A percentile compares a stretch with the other conserved stretches of the same genome.
Conservation (phyloP, 768 basidiomycete genomes). For the Wakefieldia striispora region DNA sequence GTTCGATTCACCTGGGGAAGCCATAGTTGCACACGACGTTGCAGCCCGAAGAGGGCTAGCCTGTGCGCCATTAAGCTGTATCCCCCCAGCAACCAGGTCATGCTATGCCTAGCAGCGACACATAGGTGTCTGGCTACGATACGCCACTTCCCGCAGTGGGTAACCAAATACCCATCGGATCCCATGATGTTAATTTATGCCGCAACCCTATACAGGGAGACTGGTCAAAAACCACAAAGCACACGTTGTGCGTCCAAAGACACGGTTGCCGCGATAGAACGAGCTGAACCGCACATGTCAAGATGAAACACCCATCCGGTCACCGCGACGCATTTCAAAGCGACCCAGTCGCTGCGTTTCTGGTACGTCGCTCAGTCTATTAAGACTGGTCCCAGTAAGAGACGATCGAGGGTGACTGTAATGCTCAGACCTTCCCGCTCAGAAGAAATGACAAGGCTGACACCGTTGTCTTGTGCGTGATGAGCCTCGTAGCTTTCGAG, state of each 20-base stretch:
- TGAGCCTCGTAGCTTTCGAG: conserved; percentile 32
- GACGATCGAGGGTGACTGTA: conserved; percentile 30
- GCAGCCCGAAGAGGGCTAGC: too few species aligned
- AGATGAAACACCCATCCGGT: conserved; percentile 19
- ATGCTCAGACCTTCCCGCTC: conserved; percentile 37
- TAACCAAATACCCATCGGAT: not conserved
- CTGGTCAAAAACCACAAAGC: not conserved
- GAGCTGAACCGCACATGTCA: not conserved
- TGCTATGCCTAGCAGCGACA: not conserved
- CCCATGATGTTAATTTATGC: not conserved
- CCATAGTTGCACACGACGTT: too few species aligned
- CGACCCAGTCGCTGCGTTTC: conserved; percentile 26
- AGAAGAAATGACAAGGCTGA: conserved; percentile 17
- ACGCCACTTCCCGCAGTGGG: conserved; percentile 2
- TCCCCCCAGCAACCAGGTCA: too few species aligned
- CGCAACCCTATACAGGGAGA: fast-evolving
- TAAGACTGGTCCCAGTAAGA: conserved; percentile 27
- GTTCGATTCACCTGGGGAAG: not conserved
- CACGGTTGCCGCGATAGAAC: conserved; percentile 23
- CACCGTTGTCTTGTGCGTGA: conserved; percentile 21
- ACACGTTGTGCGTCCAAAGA: conserved; percentile 13
- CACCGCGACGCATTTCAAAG: conserved; percentile 31
- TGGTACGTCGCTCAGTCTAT: conserved; percentile 29
- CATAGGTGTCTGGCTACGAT: not conserved
- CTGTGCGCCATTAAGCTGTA: not conserved